Conservation (phyloP, 306 rosid genomes). For the Lathyrus sativus region DNA sequence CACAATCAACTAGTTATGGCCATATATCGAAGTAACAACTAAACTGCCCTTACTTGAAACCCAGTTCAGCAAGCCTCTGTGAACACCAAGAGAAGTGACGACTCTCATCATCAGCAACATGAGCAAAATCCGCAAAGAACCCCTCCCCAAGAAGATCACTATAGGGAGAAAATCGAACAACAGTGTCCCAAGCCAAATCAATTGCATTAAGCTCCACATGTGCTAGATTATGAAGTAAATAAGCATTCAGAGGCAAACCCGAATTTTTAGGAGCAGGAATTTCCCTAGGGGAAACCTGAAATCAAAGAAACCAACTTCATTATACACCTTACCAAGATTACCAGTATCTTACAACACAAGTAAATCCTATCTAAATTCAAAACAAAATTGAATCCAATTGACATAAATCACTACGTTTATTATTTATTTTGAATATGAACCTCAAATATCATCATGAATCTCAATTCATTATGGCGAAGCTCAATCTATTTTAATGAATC, state of each 20-base stretch:
- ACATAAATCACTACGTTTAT: not conserved
- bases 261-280: slow-evolving; percentile 85
- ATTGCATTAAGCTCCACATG: slow-evolving; percentile 97
- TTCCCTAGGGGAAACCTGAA: slow-evolving; percentile 83
- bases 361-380: not conserved
- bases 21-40: slow-evolving; percentile 17
- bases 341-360: not conserved
- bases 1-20: slow-evolving; percentile 32
- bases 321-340: not conserved
- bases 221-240: slow-evolving; percentile 92
- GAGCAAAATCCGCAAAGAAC: slow-evolving; percentile 93
- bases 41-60: slow-evolving; percentile 70
- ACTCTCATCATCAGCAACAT: slow-evolving; percentile 93
- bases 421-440: not conserved
- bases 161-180: slow-evolving; percentile 81
- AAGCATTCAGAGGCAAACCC: slow-evolving; percentile 89
- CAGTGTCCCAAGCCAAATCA: slow-evolving; percentile 96
- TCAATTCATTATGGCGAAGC: not conserved
- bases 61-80: slow-evolving; percentile 95
- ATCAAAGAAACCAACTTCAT: slow-evolving; percentile 14
- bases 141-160: slow-evolving; percentile 78
- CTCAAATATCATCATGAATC: not conserved
- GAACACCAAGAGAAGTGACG: slow-evolving; percentile 94
- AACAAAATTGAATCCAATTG: not conserved
- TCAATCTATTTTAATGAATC: not conserved